These are phyloP conservation scores for Bipolaris cookei DNA, from an alignment of 2,329 filamentous ascomycete species.

Conservation along the genomic window DNA sequence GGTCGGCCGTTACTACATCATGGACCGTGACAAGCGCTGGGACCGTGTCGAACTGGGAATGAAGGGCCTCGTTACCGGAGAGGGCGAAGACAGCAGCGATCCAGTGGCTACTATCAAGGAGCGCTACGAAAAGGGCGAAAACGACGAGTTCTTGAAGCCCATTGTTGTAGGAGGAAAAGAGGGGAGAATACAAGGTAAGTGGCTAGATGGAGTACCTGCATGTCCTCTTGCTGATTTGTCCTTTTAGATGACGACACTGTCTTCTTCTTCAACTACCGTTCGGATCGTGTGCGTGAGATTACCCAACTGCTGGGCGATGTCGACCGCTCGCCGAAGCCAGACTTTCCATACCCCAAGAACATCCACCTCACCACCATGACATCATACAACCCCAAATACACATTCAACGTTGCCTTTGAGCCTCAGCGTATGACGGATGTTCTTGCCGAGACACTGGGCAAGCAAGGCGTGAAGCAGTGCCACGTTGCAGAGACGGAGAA, in stretches of 20 bases:
- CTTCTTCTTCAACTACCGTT: conserved; percentile 99
- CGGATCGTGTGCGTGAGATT: conserved; percentile 94
- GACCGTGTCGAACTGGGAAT: conserved; percentile 89
- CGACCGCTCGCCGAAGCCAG: conserved; percentile 86
- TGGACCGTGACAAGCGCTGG: conserved; percentile 99
- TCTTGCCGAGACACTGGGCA: conserved; percentile 93
- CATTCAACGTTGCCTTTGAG: conserved; percentile 89
- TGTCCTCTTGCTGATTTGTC: conserved; percentile 36
- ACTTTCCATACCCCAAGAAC: conserved; percentile 94
- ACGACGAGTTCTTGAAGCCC: conserved; percentile 96
- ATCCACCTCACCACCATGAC: conserved; percentile 94
- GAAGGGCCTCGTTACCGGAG: conserved; percentile 82
- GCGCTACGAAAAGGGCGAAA: conserved; percentile 86
- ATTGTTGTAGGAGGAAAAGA: conserved; percentile 92
- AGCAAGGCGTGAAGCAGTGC: conserved; percentile 88
- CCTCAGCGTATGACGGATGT: conserved; percentile 98
- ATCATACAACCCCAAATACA: conserved; percentile 94
- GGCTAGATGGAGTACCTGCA: conserved; percentile 32
- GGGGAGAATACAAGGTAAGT: conserved; percentile 77
- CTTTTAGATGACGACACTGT: conserved; percentile 81
- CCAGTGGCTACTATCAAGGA: conserved; percentile 86
- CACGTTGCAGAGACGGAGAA: conserved; percentile 99
- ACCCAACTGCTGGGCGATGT: conserved; percentile 91
- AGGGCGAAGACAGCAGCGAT: conserved; percentile 85
- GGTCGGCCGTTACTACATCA: conserved; percentile 95